These are phyloP conservation scores for Acer campestre DNA, from an alignment of 345 rosid species.

Conservation along the genomic window DNA sequence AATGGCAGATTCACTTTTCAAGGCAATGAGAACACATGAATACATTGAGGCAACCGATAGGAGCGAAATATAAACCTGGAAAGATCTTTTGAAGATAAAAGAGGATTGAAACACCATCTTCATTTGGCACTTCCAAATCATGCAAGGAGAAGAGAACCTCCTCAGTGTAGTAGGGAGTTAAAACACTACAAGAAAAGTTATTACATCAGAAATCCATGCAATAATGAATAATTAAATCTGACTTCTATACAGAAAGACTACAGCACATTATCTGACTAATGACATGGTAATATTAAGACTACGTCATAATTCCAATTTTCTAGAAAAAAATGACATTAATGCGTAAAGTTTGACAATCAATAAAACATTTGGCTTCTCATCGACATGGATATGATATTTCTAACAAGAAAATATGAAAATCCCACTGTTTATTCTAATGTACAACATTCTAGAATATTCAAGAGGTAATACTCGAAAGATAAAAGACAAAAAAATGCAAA, in stretches of 20 bases:
- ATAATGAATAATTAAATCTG: background rate
- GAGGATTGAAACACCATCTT: slow-evolving; percentile 95
- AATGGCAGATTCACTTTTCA: background rate
- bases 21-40: slow-evolving; percentile 14
- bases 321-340: background rate
- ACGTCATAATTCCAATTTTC: background rate
- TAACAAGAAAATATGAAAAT: background rate
- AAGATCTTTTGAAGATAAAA: slow-evolving; percentile 95
- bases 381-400: background rate
- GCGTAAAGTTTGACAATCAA: background rate
- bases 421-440: background rate
- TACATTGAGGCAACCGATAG: background rate
- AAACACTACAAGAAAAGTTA: slow-evolving; percentile 57
- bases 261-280: background rate
- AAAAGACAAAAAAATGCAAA: background rate
- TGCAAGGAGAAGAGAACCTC: slow-evolving; percentile 83
- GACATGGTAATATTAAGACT: background rate
- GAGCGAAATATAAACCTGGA: slow-evolving; percentile 65
- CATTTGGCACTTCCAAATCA: slow-evolving; percentile 79
- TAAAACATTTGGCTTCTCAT: background rate
- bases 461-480: background rate
- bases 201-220: slow-evolving; percentile 10
- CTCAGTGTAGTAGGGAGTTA: slow-evolving; percentile 93
- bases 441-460: background rate
- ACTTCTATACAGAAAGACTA: background rate